These are phyloP conservation scores for Raphanus hybrid DNA, from an alignment of 441 rosid genomes.

Conservation along the genomic window DNA sequence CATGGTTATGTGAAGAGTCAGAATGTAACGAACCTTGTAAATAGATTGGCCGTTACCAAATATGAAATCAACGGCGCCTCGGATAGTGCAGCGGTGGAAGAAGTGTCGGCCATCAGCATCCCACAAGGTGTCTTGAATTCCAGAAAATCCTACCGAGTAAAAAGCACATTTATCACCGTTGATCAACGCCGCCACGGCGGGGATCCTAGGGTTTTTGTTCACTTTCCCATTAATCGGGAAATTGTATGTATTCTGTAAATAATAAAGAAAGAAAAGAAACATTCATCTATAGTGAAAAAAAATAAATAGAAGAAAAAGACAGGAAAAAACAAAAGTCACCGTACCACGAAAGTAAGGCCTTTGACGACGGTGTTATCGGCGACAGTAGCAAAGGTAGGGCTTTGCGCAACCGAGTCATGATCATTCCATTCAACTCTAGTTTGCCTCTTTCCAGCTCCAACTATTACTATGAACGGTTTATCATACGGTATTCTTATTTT, in stretches of 20 bases:
- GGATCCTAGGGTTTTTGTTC: conserved; percentile 44
- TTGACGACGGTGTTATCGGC: conserved; percentile 68
- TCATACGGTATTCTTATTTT: conserved; percentile 70
- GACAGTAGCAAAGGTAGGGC: conserved; percentile 64
- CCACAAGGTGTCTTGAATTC: conserved; percentile 86
- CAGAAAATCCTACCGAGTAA: conserved; percentile 58
- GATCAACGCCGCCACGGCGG: conserved; percentile 77
- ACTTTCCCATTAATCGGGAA: conserved; percentile 34
- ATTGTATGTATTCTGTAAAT: conserved; percentile 70
- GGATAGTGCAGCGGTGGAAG: conserved; percentile 63
- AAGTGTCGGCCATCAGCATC: conserved; percentile 75
- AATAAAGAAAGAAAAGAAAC: background rate
- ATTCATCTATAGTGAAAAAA: background rate
- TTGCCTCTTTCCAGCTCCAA: conserved; percentile 58
- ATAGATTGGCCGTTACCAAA: conserved; percentile 81
- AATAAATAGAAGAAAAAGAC: background rate
- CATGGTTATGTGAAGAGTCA: background rate
- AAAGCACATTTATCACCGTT: conserved; percentile 69
- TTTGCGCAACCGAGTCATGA: conserved; percentile 46
- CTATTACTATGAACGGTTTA: conserved; percentile 63
- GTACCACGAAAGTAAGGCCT: conserved; percentile 64
- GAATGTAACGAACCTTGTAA: conserved; percentile 58
- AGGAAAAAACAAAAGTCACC: background rate
- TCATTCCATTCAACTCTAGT: conserved; percentile 77
- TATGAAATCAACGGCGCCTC: conserved; percentile 87